These are phyloP conservation scores for Paramecium caudatum DNA, from an alignment of 73 alveolate genomes.

Conservation along the genomic window DNA sequence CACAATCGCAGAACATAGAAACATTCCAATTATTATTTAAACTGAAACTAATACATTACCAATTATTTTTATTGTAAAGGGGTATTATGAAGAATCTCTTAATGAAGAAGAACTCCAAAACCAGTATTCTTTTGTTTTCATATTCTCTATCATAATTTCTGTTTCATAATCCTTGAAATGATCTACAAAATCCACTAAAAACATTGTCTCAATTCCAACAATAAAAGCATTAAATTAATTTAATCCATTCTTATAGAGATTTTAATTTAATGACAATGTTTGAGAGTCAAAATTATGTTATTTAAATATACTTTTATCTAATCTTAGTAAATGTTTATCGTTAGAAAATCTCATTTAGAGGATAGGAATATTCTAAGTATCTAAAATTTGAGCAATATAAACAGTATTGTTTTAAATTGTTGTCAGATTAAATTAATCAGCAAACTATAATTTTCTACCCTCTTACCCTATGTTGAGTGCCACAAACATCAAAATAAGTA, in stretches of 20 bases:
- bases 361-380: neutral
- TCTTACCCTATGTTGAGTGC: neutral
- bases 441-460: constrained; percentile 6
- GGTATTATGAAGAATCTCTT: neutral
- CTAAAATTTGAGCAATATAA: neutral
- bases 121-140: neutral
- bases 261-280: neutral
- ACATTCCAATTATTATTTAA: neutral
- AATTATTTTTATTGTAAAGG: too few species aligned
- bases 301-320: neutral
- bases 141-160: neutral
- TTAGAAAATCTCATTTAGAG: neutral
- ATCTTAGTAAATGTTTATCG: neutral
- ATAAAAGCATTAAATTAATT: neutral
- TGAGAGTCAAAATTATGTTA: neutral
- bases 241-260: neutral
- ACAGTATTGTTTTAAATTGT: neutral
- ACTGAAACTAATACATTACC: constrained; percentile 23
- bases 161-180: neutral
- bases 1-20: too few species aligned
- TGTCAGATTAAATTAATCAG: neutral
- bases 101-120: neutral
- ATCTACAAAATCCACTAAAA: constrained; percentile 1
- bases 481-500: neutral
- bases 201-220: neutral